phyloP scores from a whole-genome alignment of 176 grass and related monocot species.

The Musa itinerans region DNA sequence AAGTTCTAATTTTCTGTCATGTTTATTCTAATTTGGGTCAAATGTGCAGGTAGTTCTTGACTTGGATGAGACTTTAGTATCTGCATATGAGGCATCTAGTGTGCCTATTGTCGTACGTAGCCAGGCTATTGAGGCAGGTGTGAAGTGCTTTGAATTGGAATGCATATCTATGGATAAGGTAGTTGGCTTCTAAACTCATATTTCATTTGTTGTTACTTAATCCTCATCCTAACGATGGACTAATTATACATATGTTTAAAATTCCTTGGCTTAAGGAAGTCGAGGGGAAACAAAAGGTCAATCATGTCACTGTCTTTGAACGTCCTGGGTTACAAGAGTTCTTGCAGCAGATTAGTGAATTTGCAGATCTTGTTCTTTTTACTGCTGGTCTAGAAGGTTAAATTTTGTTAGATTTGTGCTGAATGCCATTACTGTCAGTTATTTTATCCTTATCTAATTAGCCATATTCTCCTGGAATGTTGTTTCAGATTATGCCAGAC shows the following conservation, averaged over 20 bases:
- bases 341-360: slow-evolving; percentile 57
- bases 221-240: not conserved
- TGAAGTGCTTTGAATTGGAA: slow-evolving; percentile 88
- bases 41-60: slow-evolving; percentile 85
- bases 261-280: slow-evolving; percentile 33
- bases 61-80: slow-evolving; percentile 97
- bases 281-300: slow-evolving; percentile 68
- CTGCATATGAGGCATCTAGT: slow-evolving; percentile 83
- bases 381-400: slow-evolving; percentile 89
- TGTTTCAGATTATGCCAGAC: slow-evolving; percentile 81
- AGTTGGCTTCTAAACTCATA: not conserved
- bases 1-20: not conserved
- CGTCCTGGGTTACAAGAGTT: slow-evolving; percentile 87
- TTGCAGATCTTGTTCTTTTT: slow-evolving; percentile 87
- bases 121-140: slow-evolving; percentile 80
- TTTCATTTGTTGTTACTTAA: not conserved
- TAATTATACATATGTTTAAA: not conserved
- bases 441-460: slow-evolving; percentile 2
- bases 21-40: slow-evolving; percentile 18
- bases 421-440: not conserved
- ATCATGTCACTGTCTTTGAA: slow-evolving; percentile 79
- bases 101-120: slow-evolving; percentile 69
- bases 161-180: slow-evolving; percentile 83
- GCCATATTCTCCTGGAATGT: not conserved
- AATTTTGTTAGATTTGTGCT: not conserved